Base-by-base conservation (phyloP, 192 early-diverging fungal species). In the Spizellomyces punctatus region DNA sequence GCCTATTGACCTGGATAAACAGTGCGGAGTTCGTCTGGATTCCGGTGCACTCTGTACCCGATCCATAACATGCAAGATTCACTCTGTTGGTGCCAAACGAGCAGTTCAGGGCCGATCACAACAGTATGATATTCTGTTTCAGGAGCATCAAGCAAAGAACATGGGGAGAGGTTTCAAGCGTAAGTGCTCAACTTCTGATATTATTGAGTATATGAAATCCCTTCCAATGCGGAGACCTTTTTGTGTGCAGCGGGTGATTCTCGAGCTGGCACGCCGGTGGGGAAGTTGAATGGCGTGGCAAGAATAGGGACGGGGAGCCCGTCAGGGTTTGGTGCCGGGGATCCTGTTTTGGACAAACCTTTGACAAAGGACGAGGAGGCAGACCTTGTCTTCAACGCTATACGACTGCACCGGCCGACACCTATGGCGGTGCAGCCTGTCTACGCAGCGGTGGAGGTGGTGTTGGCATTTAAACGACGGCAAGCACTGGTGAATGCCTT, bases 61-160 rank as follows among this genome's bases (percentile, higher is more conserved):
- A 50, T 93, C 94, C 52, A 85, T 98, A 12, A 98, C 94, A 41
- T 98, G 96, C 82, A 98, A 98, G 75, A 95, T 93, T 6, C 96
- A 98, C 66, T 89, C 92, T 42, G 93, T 98, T 84, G 89, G 89
- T 1, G 82, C 86, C 48, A 98, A 98, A 75, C 85, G 94, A 44
- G 85, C 83, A 2, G 96, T 98, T 9, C 77, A 78, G 52, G 96
- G 95, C 14, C 85, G 96, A 56, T 93, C 94, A 42, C 83, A 89
- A 75, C 83, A 87, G 17, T 98, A 94, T 75, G 93, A 98, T 69
- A 82, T 85, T 6, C 73, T 96, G 19, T 77, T 95, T 61, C 77
- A 88, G 58, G 85, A 89, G 57, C 89, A 92, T 75, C 85, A 94
- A 83, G 94, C 93, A 59, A 82, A 71, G 68, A 47, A 56, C 36